A percentile compares a stretch with the other conserved stretches of the same genome.
Conservation (phyloP, 768 basidiomycete species). For the Psilocybe azurescens region DNA sequence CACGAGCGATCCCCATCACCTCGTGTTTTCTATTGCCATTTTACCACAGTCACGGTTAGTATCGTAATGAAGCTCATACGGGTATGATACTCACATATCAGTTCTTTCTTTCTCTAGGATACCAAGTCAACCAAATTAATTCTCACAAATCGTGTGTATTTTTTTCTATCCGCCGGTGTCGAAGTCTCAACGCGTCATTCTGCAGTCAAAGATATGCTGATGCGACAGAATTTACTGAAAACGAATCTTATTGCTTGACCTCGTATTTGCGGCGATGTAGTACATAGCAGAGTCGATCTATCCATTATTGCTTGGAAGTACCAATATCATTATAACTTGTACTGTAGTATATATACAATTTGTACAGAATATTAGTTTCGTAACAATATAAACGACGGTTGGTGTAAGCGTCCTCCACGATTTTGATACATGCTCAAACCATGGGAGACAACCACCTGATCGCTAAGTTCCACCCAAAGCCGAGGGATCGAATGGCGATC, state of each 20-base stretch:
- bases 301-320: not conserved
- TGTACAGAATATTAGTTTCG: not conserved
- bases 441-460: not conserved
- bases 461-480: no score
- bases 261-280: not conserved
- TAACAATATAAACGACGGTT: not conserved
- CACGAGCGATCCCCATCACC: conserved; percentile 46
- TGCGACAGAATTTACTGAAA: conserved; percentile 47
- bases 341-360: not conserved
- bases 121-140: conserved; percentile 60
- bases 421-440: not conserved
- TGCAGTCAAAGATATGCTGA: conserved; percentile 51
- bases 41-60: conserved; percentile 70
- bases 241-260: conserved; percentile 40
- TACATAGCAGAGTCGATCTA: not conserved
- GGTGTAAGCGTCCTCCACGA: not conserved
- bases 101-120: conserved; percentile 43
- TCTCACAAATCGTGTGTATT: conserved; percentile 46
- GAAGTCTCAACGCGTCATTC: conserved; percentile 3
- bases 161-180: not conserved
- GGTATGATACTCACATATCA: conserved; percentile 12
- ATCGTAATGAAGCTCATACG: not conserved
- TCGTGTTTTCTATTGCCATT: conserved; percentile 67
- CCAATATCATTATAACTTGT: not conserved
- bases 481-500: no score